Evolutionary conservation across 2,329 filamentous ascomycete species (phyloP).

Genomic region (Colletotrichum tropicicola): DNA sequence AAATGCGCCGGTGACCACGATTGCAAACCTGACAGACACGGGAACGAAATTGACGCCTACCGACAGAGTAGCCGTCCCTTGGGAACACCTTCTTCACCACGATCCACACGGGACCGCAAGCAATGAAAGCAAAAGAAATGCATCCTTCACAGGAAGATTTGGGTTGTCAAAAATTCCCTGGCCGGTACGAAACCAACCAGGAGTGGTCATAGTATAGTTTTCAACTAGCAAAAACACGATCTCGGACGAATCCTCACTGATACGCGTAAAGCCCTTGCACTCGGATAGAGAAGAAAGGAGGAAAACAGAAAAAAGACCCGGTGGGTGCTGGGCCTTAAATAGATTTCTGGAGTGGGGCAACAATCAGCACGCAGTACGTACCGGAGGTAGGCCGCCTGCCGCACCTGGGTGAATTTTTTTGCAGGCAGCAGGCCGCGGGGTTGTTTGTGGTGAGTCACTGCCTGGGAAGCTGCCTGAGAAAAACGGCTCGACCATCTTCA

Average conservation of each 20-base stretch:
- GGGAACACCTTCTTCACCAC: constrained; percentile 60
- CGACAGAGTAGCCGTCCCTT: too few species aligned
- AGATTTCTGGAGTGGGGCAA: not conserved
- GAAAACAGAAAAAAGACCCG: constrained; percentile 29
- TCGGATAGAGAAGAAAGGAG: constrained; percentile 61
- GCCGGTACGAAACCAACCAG: constrained; percentile 72
- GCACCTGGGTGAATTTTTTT: too few species aligned
- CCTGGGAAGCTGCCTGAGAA: not conserved
- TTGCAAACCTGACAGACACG: too few species aligned
- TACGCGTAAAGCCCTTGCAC: constrained; percentile 84
- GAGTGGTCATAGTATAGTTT: constrained; percentile 85
- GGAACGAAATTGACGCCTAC: too few species aligned
- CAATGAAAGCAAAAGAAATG: constrained; percentile 57
- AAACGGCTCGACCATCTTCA: not conserved
- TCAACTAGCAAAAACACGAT: constrained; percentile 91
- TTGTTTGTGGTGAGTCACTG: constrained; percentile 29
- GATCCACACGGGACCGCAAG: constrained; percentile 48
- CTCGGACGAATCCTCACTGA: constrained; percentile 90
- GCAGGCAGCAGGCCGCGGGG: constrained; percentile 10
- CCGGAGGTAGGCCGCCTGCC: not conserved
- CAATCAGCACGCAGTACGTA: constrained; percentile 26
- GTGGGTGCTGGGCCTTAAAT: not conserved
- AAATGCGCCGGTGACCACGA: too few species aligned
- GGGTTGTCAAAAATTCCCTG: constrained; percentile 81
- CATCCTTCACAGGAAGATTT: constrained; percentile 36